A percentile compares a stretch with the other conserved stretches of the same genome.
These are phyloP conservation scores for Pseudopyricularia javanii DNA, from an alignment of 2,329 filamentous ascomycete species.

Conservation along the genomic window DNA sequence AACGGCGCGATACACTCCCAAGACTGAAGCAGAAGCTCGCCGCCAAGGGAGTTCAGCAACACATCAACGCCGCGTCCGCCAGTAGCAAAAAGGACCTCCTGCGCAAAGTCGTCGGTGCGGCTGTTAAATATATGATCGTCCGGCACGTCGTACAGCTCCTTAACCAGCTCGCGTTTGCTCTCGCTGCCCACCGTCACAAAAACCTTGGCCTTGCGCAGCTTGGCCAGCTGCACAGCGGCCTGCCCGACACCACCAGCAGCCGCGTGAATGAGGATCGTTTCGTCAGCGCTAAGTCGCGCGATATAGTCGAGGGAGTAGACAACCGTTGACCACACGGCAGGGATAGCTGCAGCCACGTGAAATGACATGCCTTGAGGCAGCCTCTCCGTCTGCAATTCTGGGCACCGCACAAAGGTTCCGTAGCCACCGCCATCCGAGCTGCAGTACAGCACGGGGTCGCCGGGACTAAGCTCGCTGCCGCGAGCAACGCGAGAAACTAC, in stretches of 20 bases:
- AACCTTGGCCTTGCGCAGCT: conserved; percentile 18
- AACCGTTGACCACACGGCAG: conserved; percentile 24
- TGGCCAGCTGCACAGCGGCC: conserved; percentile 27
- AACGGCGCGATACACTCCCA: neutral
- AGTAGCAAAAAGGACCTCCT: neutral
- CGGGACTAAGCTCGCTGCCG: conserved; percentile 12
- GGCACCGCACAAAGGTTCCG: conserved; percentile 1
- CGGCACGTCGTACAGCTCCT: conserved; percentile 1
- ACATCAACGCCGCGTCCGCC: neutral
- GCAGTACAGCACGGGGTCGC: conserved; percentile 12
- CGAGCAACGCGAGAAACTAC: conserved; percentile 13
- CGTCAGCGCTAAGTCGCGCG: conserved; percentile 12
- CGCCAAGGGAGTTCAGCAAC: neutral
- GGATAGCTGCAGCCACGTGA: conserved; percentile 7
- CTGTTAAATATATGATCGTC: conserved; percentile 3
- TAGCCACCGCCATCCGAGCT: conserved; percentile 4
- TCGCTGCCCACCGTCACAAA: conserved; percentile 2
- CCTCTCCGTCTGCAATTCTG: neutral
- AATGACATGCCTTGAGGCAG: neutral
- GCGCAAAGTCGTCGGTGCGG: conserved; percentile 2
- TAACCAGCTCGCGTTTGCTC: neutral
- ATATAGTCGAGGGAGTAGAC: conserved; percentile 23
- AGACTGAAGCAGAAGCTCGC: neutral
- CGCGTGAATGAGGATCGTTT: conserved; percentile 27
- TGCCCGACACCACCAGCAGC: conserved; percentile 28